Base-by-base conservation (phyloP, 2,329 filamentous ascomycete genomes). In the Seiridium cupressi region DNA sequence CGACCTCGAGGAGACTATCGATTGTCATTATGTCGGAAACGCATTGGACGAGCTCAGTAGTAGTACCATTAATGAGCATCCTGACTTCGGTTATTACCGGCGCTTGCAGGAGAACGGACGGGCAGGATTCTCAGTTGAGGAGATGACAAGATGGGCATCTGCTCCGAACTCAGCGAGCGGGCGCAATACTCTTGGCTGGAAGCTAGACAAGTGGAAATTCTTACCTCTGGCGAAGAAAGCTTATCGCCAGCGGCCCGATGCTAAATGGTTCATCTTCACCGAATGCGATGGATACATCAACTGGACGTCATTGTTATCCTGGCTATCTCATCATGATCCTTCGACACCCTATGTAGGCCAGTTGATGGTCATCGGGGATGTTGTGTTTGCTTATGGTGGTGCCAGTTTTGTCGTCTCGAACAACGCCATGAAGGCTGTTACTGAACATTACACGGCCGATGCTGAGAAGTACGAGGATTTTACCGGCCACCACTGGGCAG, bases 241-340 rank as follows among this genome's bases (percentile, higher is more conserved):
- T 5, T 61, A 69, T 51, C 58, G 57, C 7, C 66, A 73, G 58
- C 66, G 72, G 42, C 79, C 79, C 3, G 72, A 82, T 35, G 79
- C 80, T 51, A 81, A 81, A 58, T 87, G 84, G 84, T 87, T 80
- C 62, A 73, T 85, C 60, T 87, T 87, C 68, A 79, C 85, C 53
- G 84, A 86, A 64, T 79, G 82, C 0, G 84, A 87, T 66, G 86
- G 83, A 0, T 86, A 84, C 64, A 69, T 86, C 46, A 74, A 84
- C 10, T 83, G 83, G 75, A 72, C 77, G 36, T 84, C 82, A 36
- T 64, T 86, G 44, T 66, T 85, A 13, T 71, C 76, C 32, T 87
- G 83, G 82, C 74, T 87, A 32, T 72, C 74, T n/a, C 73, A 77
- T 32, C 79, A 82, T 62, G 79, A 87, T 67, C 64, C 79, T 2